Percentiles rank a stretch among this genome's conserved stretches.
phyloP scores from a whole-genome alignment of 1,139 yeast species.

The Hyphopichia burtonii region DNA sequence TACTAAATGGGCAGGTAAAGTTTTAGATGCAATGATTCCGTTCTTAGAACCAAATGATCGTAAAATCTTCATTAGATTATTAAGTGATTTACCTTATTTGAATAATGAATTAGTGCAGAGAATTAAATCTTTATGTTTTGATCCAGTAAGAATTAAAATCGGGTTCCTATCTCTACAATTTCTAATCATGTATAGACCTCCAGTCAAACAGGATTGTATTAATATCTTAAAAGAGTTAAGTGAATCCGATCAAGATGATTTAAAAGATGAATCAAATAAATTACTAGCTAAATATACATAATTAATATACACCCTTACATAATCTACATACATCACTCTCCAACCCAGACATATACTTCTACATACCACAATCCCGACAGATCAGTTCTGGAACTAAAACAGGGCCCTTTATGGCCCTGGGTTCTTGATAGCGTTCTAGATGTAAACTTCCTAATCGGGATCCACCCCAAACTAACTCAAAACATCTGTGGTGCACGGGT shows the following conservation, averaged over 20 bases:
- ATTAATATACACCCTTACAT: neutral
- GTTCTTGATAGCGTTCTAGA: too few relatives aligned
- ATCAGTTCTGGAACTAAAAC: too few relatives aligned
- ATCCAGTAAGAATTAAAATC: slow-evolving; percentile 76
- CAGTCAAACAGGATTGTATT: slow-evolving; percentile 65
- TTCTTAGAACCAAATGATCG: slow-evolving; percentile 79
- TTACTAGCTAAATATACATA: slow-evolving; percentile 48
- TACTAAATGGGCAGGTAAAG: slow-evolving; percentile 65
- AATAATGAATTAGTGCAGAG: slow-evolving; percentile 58
- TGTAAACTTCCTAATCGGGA: too few relatives aligned
- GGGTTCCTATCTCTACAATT: slow-evolving; percentile 83
- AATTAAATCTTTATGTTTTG: slow-evolving; percentile 74
- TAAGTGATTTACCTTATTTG: slow-evolving; percentile 84
- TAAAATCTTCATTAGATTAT: slow-evolving; percentile 72
- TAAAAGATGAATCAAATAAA: slow-evolving; percentile 53
- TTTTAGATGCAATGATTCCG: slow-evolving; percentile 80
- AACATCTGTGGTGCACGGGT: too few relatives aligned
- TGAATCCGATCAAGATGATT: slow-evolving; percentile 49
- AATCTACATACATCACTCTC: too few relatives aligned
- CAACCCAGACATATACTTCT: too few relatives aligned
- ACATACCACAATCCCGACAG: too few relatives aligned
- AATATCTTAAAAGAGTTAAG: slow-evolving; percentile 61
- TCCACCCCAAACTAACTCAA: too few relatives aligned
- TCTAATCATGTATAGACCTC: slow-evolving; percentile 88
- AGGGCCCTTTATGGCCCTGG: too few relatives aligned